A percentile compares a stretch with the other conserved stretches of the same genome.
phyloP scores from a whole-genome alignment of 1,284 basidiomycete genomes.

The Sporisorium iseilematis-ciliati region DNA sequence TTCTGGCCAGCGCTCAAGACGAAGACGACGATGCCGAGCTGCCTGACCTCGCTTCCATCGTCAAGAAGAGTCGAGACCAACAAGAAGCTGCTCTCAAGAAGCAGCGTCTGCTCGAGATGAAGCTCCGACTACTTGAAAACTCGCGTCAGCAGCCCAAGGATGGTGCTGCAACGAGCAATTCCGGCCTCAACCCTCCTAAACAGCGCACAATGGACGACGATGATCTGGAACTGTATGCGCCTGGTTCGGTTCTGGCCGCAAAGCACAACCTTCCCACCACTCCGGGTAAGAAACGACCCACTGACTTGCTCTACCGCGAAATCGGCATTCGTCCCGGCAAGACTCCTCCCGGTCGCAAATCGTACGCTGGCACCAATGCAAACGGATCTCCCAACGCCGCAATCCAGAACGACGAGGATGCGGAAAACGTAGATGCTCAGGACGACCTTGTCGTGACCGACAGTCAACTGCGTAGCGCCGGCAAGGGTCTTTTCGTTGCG shows the following conservation, averaged over 20 bases:
- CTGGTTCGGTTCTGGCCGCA: slow-evolving; percentile 27
- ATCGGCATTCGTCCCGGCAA: slow-evolving; percentile 32
- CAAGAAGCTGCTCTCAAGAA: slow-evolving; percentile 22
- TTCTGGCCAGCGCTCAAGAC: slow-evolving; percentile 10
- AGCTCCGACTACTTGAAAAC: slow-evolving; percentile 34
- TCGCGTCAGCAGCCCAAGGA: slow-evolving; percentile 18
- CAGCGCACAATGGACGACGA: slow-evolving; percentile 11
- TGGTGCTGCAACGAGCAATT: no score
- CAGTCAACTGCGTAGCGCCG: slow-evolving; percentile 41
- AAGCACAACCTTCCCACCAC: slow-evolving; percentile 42
- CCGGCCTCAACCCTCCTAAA: not conserved
- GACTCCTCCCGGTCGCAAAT: slow-evolving; percentile 20
- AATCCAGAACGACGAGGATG: slow-evolving; percentile 3
- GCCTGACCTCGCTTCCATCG: slow-evolving; percentile 40
- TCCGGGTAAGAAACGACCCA: slow-evolving; percentile 35
- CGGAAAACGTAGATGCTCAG: slow-evolving; percentile 17
- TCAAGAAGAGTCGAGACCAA: slow-evolving; percentile 28
- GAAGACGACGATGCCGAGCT: slow-evolving; percentile 34
- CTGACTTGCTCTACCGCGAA: slow-evolving; percentile 41
- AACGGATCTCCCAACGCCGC: slow-evolving; percentile 39
- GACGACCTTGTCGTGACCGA: slow-evolving; percentile 42
- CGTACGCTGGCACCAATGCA: slow-evolving; percentile 27
- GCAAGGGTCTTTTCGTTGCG: slow-evolving; percentile 51
- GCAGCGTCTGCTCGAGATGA: slow-evolving; percentile 26
- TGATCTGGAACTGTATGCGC: slow-evolving; percentile 24